These are phyloP conservation scores for Fusarium duplospermum DNA, from an alignment of 2,329 filamentous ascomycete species.

Conservation along the genomic window DNA sequence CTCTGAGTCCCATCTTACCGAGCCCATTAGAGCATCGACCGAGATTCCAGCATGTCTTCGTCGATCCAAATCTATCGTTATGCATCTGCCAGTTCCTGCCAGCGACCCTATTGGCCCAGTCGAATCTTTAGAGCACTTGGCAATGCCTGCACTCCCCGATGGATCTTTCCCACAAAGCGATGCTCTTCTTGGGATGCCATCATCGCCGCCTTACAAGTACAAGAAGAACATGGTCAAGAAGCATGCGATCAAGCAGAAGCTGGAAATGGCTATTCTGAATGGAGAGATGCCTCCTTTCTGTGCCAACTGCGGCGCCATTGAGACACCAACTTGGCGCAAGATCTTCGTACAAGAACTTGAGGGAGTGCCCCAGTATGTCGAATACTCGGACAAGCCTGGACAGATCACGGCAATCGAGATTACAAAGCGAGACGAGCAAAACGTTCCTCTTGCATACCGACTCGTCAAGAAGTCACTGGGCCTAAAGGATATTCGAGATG, in stretches of 20 bases:
- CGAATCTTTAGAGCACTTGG: conserved; percentile 35
- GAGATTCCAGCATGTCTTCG: conserved; percentile 53
- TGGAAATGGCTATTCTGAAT: conserved; percentile 74
- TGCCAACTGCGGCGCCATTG: conserved; percentile 91
- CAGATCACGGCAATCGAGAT: conserved; percentile 80
- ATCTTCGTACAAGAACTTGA: conserved; percentile 83
- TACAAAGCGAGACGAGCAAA: conserved; percentile 70
- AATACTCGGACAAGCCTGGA: conserved; percentile 79
- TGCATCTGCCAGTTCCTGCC: conserved; percentile 55
- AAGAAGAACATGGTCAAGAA: conserved; percentile 76
- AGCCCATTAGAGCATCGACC: conserved; percentile 30
- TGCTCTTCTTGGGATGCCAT: conserved; percentile 49
- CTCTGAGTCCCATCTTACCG: conserved; percentile 46
- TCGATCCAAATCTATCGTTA: conserved; percentile 52
- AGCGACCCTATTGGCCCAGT: conserved; percentile 58
- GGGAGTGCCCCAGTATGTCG: conserved; percentile 76
- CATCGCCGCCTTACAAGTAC: conserved; percentile 60
- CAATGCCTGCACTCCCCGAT: conserved; percentile 48
- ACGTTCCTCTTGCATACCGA: conserved; percentile 74
- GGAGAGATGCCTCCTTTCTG: conserved; percentile 92
- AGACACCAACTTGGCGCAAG: conserved; percentile 96
- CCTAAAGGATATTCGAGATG: conserved; percentile 70
- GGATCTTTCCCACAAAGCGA: conserved; percentile 59
- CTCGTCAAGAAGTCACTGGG: conserved; percentile 81
- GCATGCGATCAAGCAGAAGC: conserved; percentile 67